Conservation (phyloP, 768 basidiomycete genomes). For the Amanita inopinata region DNA sequence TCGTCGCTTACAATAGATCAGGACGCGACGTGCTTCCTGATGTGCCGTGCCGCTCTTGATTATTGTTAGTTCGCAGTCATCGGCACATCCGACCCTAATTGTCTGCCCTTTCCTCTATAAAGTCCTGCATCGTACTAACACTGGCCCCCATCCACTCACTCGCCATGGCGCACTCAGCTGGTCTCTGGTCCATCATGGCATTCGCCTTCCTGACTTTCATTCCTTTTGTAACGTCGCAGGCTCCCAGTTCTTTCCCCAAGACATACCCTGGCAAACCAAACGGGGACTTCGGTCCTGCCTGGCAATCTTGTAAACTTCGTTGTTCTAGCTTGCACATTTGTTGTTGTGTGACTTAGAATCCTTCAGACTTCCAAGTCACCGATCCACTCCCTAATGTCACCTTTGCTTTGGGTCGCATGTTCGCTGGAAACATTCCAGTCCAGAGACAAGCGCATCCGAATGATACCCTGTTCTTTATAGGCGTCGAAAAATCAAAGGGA, state of each 20-base stretch:
- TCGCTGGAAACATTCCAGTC: slow-evolving; percentile 57
- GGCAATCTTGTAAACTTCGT: slow-evolving; percentile 48
- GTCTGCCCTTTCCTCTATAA: neutral
- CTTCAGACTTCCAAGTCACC: slow-evolving; percentile 51
- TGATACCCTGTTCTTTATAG: slow-evolving; percentile 58
- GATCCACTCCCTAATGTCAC: slow-evolving; percentile 50
- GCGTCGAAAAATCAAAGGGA: slow-evolving; percentile 44
- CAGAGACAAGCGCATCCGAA: slow-evolving; percentile 51
- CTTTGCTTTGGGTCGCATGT: slow-evolving; percentile 40
- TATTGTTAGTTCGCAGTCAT: neutral
- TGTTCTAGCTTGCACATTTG: neutral
- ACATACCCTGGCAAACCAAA: slow-evolving; percentile 35
- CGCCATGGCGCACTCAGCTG: slow-evolving; percentile 14
- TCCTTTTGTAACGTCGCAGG: slow-evolving; percentile 17
- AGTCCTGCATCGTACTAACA: neutral
- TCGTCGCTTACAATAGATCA: too few relatives aligned
- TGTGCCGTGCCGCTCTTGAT: too few relatives aligned
- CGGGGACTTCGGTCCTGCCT: slow-evolving; percentile 41
- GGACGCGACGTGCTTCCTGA: too few relatives aligned
- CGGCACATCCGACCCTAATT: neutral
- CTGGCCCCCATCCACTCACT: slow-evolving; percentile 5
- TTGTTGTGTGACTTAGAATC: neutral
- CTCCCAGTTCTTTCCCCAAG: slow-evolving; percentile 38
- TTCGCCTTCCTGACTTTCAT: slow-evolving; percentile 16
- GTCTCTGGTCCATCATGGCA: slow-evolving; percentile 5